Percentiles rank a stretch among this genome's conserved stretches.
phyloP scores from a whole-genome alignment of 1,139 yeast genomes.

The Protomyces inouyei region DNA sequence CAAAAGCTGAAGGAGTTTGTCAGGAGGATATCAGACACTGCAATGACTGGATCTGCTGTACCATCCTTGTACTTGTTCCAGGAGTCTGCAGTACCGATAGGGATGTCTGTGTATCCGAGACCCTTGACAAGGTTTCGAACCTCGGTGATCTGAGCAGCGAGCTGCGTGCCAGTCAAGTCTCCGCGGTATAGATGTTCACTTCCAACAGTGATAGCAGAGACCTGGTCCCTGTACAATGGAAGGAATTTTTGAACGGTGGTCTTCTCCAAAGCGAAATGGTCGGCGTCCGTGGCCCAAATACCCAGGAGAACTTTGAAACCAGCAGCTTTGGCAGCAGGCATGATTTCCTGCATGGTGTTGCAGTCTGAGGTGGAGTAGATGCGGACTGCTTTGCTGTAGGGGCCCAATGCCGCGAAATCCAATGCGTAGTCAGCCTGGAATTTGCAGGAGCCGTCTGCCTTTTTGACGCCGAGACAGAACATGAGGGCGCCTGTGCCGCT shows the following conservation, averaged over 20 bases:
- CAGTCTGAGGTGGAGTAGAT: constrained; percentile 85
- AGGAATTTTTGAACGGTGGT: constrained; percentile 39
- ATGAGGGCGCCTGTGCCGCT: constrained; percentile 41
- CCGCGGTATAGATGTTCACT: constrained; percentile 86
- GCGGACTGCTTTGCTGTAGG: constrained; percentile 60
- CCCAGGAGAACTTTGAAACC: constrained; percentile 74
- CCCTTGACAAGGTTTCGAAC: background rate
- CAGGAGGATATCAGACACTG: constrained; percentile 75
- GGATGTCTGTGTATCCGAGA: constrained; percentile 34
- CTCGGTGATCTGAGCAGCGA: constrained; percentile 48
- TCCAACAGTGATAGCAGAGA: constrained; percentile 75
- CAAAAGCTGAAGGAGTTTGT: constrained; percentile 97
- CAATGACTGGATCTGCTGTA: constrained; percentile 59
- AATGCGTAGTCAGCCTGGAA: constrained; percentile 56
- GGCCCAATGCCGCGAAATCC: constrained; percentile 55
- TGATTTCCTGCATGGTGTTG: constrained; percentile 72
- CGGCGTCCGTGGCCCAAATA: constrained; percentile 50
- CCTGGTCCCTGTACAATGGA: constrained; percentile 31
- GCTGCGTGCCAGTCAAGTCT: constrained; percentile 32
- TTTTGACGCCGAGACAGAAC: constrained; percentile 70
- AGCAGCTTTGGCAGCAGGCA: constrained; percentile 67
- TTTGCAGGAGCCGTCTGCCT: constrained; percentile 66
- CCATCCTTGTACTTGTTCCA: constrained; percentile 90
- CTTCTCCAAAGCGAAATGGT: background rate
- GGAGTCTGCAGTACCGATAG: constrained; percentile 88